These are phyloP conservation scores for Pyrenophora seminiperda DNA, from an alignment of 2,329 filamentous ascomycete genomes.

Conservation along the genomic window DNA sequence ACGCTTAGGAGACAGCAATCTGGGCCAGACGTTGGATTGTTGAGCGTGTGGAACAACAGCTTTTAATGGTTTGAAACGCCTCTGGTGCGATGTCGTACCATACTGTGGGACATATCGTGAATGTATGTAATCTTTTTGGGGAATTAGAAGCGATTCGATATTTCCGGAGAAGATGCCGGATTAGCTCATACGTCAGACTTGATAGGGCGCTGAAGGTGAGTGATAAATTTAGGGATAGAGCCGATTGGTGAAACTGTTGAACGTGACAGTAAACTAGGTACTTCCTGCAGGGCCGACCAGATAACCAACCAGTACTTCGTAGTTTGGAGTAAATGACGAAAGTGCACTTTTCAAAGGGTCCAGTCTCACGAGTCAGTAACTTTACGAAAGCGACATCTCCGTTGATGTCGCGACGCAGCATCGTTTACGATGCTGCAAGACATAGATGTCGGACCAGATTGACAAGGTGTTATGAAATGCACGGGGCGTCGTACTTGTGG, in stretches of 20 bases:
- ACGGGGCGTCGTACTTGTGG: conserved; percentile 16
- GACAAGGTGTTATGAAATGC: conserved; percentile 11
- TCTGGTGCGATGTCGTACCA: conserved; percentile 10
- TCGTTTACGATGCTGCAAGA: not conserved
- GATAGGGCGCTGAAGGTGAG: conserved; percentile 1
- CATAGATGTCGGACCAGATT: conserved; percentile 8
- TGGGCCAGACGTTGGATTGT: conserved; percentile 1
- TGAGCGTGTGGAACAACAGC: conserved; percentile 1
- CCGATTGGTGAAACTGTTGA: conserved; percentile 28
- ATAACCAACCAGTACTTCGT: too few species aligned
- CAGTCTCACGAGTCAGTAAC: conserved; percentile 9
- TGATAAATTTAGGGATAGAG: conserved; percentile 13
- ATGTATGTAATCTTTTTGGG: conserved; percentile 5
- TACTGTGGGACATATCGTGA: conserved; percentile 2
- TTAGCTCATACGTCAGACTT: conserved; percentile 11
- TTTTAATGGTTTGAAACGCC: conserved; percentile 14
- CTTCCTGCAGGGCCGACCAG: conserved; percentile 1
- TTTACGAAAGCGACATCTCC: conserved; percentile 5
- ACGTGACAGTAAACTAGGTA: conserved; percentile 6
- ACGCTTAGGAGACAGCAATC: conserved; percentile 2
- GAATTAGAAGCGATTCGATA: conserved; percentile 2
- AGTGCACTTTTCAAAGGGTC: conserved; percentile 1
- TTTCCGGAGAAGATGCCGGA: conserved; percentile 12
- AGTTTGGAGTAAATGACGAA: conserved; percentile 3
- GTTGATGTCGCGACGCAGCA: conserved; percentile 1